Percentiles rank a stretch among this genome's conserved stretches.
Evolutionary conservation across 768 basidiomycete genomes (phyloP).

Genomic region (Termitomyces sp.): DNA sequence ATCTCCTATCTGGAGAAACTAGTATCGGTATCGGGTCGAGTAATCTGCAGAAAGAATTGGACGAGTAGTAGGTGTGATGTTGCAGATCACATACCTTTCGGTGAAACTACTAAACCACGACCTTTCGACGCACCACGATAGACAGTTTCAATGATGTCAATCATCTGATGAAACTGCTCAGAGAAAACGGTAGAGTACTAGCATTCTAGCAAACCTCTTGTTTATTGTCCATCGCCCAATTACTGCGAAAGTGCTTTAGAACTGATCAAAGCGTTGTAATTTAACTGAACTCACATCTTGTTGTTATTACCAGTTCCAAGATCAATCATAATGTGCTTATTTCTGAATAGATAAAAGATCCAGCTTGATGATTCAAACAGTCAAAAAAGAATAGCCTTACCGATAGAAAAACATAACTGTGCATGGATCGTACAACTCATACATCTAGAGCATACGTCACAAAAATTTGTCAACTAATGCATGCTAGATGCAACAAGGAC

Average conservation of each 20-base stretch:
- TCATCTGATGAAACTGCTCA: conserved; percentile 51
- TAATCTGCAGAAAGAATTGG: not conserved
- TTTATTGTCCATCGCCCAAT: conserved; percentile 99
- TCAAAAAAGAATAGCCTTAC: conserved; percentile 38
- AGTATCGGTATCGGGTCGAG: conserved; percentile 3
- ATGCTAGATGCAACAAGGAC: conserved; percentile 14
- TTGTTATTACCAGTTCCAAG: conserved; percentile 99
- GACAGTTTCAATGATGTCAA: conserved; percentile 97
- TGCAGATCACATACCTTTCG: conserved; percentile 62
- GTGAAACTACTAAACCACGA: conserved; percentile 95
- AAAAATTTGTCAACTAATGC: not conserved
- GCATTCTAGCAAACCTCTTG: conserved; percentile 67
- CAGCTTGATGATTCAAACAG: not conserved
- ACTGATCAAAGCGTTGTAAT: not conserved
- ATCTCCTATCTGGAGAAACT: not conserved
- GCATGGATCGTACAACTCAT: conserved; percentile 95
- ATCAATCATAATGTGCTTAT: conserved; percentile 99
- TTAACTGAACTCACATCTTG: conserved; percentile 75
- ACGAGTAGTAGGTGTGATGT: not conserved
- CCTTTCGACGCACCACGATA: conserved; percentile 98
- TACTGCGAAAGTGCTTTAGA: conserved; percentile 46
- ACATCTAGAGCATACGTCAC: conserved; percentile 63
- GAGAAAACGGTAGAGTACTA: not conserved
- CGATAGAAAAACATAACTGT: conserved; percentile 99
- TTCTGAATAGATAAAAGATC: conserved; percentile 42